These are phyloP conservation scores for Skeletonema potamos DNA, from an alignment of 108 stramenopile genomes.

Conservation along the genomic window DNA sequence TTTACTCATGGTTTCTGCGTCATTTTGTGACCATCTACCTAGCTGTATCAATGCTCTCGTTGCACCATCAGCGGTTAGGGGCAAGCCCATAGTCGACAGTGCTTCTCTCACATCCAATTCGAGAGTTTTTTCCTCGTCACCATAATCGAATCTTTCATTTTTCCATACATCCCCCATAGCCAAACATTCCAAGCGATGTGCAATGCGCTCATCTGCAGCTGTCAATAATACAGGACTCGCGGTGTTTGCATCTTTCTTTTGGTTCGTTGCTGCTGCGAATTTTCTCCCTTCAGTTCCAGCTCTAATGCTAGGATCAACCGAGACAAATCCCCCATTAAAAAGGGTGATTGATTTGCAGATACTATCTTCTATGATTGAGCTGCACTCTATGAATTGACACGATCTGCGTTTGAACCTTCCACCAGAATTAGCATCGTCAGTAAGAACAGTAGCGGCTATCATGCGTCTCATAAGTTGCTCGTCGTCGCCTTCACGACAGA, in stretches of 20 bases:
- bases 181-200: slow-evolving; percentile 73
- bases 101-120: slow-evolving; percentile 79
- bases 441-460: slow-evolving; percentile 47
- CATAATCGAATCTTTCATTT: not conserved
- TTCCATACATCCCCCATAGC: slow-evolving; percentile 69
- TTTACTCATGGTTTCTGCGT: slow-evolving; percentile 12
- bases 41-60: slow-evolving; percentile 65
- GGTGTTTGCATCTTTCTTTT: slow-evolving; percentile 2
- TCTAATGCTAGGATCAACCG: slow-evolving; percentile 65
- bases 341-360: slow-evolving; percentile 33
- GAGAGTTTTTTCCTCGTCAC: slow-evolving; percentile 25
- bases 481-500: slow-evolving; percentile 11
- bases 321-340: slow-evolving; percentile 86
- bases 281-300: slow-evolving; percentile 67
- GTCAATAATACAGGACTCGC: slow-evolving; percentile 28
- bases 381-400: slow-evolving; percentile 48
- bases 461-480: slow-evolving; percentile 36
- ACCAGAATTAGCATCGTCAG: slow-evolving; percentile 58
- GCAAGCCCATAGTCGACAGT: slow-evolving; percentile 59
- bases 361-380: not conserved
- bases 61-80: slow-evolving; percentile 68
- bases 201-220: slow-evolving; percentile 75
- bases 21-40: slow-evolving; percentile 63
- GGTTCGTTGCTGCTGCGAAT: slow-evolving; percentile 43
- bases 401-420: slow-evolving; percentile 80